Percentiles rank a stretch among this genome's conserved stretches.
These are phyloP conservation scores for Millerozyma miso DNA, from an alignment of 805 yeast genomes.

Conservation along the genomic window DNA sequence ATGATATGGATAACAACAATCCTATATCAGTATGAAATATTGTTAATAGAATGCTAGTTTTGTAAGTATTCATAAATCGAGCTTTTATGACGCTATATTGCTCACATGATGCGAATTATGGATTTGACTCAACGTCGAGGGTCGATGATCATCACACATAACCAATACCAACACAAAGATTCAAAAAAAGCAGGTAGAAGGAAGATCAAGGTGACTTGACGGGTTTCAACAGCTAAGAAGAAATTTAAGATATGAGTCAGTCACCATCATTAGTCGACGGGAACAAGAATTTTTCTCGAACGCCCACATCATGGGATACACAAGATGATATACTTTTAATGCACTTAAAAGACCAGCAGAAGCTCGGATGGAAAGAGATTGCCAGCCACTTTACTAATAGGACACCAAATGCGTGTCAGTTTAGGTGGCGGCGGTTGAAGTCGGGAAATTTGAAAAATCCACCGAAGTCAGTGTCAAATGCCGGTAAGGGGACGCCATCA, in stretches of 20 bases:
- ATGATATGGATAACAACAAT: too few relatives aligned
- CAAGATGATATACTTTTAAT: slow-evolving; percentile 42
- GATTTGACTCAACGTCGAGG: slow-evolving; percentile 10
- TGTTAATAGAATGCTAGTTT: not conserved
- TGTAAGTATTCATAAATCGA: not conserved
- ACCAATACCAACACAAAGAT: not conserved
- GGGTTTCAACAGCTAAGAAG: not conserved
- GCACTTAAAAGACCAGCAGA: slow-evolving; percentile 44
- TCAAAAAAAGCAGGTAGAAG: not conserved
- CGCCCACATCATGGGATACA: slow-evolving; percentile 48
- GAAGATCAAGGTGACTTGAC: not conserved
- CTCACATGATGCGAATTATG: slow-evolving; percentile 5
- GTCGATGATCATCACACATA: slow-evolving; percentile 14
- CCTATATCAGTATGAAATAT: too few relatives aligned
- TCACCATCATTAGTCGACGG: not conserved
- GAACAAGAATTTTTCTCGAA: slow-evolving; percentile 28
- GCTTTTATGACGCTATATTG: not conserved
- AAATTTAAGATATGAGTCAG: not conserved
- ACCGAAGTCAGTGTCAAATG: slow-evolving; percentile 30
- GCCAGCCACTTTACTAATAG: slow-evolving; percentile 41
- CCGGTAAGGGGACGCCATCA: slow-evolving; percentile 1
- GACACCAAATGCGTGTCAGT: slow-evolving; percentile 47
- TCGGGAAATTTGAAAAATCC: slow-evolving; percentile 42
- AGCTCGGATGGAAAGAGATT: slow-evolving; percentile 46
- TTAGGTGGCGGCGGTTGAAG: slow-evolving; percentile 44